phyloP scores from a whole-genome alignment of 2,329 filamentous ascomycete species.

The Xylariaceae sp. region DNA sequence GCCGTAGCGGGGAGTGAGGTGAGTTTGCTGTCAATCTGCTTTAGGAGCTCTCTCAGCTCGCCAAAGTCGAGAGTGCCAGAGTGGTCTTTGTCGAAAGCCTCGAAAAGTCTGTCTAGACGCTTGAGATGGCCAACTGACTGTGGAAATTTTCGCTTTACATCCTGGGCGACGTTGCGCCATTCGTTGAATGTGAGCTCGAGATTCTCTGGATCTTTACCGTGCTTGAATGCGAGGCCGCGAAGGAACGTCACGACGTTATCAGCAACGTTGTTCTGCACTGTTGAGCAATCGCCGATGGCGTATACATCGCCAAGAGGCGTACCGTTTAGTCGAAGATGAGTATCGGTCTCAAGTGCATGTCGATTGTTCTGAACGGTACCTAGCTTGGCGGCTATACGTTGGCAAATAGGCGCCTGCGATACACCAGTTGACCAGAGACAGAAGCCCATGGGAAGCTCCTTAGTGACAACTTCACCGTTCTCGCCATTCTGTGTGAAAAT shows the following conservation, averaged over 20 bases:
- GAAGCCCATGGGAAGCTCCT: slow-evolving; percentile 93
- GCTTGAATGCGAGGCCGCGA: slow-evolving; percentile 85
- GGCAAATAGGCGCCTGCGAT: slow-evolving; percentile 76
- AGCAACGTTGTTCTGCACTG: slow-evolving; percentile 95
- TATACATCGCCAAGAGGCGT: slow-evolving; percentile 93
- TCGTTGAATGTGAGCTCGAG: slow-evolving; percentile 82
- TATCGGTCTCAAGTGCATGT: slow-evolving; percentile 91
- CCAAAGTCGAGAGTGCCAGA: slow-evolving; percentile 91
- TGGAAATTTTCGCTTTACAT: slow-evolving; percentile 85
- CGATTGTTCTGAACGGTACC: slow-evolving; percentile 76
- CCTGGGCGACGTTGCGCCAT: slow-evolving; percentile 80
- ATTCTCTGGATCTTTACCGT: slow-evolving; percentile 84
- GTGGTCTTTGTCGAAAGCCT: slow-evolving; percentile 88
- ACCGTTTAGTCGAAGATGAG: slow-evolving; percentile 84
- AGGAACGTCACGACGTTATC: slow-evolving; percentile 90
- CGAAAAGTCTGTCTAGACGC: slow-evolving; percentile 86
- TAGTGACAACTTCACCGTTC: slow-evolving; percentile 72
- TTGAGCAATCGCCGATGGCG: slow-evolving; percentile 91
- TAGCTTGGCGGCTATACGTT: slow-evolving; percentile 74
- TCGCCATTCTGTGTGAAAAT: slow-evolving; percentile 81
- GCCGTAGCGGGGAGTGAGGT: slow-evolving; percentile 93
- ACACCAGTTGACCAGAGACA: slow-evolving; percentile 98
- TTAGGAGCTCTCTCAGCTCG: slow-evolving; percentile 83
- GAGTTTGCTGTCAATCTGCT: slow-evolving; percentile 91
- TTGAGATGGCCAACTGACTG: slow-evolving; percentile 85